Conservation (phyloP, 257 asterid species). For the Petrea volubilis region DNA sequence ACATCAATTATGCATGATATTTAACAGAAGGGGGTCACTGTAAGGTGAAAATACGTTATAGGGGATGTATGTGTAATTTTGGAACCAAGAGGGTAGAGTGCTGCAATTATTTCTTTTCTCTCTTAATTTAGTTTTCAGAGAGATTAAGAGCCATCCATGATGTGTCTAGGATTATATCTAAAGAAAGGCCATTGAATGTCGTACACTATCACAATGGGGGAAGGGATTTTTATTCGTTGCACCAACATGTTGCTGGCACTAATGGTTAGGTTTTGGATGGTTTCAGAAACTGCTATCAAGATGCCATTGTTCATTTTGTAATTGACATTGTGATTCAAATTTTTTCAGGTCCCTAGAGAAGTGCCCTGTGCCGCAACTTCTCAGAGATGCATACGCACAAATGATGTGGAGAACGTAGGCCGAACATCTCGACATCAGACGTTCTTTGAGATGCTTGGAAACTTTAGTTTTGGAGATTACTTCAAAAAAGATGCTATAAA, state of each 20-base stretch:
- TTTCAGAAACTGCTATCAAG: not conserved
- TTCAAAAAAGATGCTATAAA: conserved; percentile 86
- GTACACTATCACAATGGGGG: too few species aligned
- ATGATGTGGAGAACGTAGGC: conserved; percentile 92
- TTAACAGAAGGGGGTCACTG: too few species aligned
- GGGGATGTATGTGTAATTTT: too few species aligned
- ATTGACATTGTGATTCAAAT: conserved; percentile 27
- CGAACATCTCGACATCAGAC: conserved; percentile 93
- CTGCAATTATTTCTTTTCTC: too few species aligned
- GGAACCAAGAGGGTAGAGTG: too few species aligned
- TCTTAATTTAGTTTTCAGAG: not conserved
- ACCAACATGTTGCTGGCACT: not conserved
- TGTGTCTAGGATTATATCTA: too few species aligned
- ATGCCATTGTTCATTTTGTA: not conserved
- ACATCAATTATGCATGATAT: too few species aligned
- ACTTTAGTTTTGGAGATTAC: conserved; percentile 97
- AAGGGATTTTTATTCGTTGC: not conserved
- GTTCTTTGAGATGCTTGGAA: conserved; percentile 99
- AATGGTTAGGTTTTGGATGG: not conserved
- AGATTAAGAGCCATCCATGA: not conserved
- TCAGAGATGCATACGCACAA: conserved; percentile 91
- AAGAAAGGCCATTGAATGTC: too few species aligned
- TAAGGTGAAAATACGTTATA: too few species aligned
- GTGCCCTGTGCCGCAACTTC: conserved; percentile 91
- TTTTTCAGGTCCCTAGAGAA: conserved; percentile 77